Base-by-base conservation (phyloP, 345 rosid genomes). In the Populus ilicifolia region DNA sequence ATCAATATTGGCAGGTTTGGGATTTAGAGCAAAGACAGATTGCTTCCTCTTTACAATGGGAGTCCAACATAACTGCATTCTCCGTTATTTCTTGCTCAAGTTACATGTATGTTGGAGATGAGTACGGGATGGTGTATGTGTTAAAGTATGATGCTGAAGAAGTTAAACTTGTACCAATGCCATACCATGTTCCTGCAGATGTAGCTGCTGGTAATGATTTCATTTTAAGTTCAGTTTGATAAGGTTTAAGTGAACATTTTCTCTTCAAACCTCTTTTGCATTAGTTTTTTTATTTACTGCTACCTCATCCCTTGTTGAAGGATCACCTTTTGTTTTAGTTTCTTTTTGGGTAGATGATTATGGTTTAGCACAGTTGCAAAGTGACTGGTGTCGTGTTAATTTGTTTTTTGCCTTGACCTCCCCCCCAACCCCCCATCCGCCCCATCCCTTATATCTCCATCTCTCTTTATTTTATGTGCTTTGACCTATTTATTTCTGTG, bases 101-200 rank as follows among this genome's bases (percentile, higher is more conserved):
- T 69, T 77, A 72, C 71, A 81, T 81, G 84, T 81, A 77, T 69
- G 71, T 81, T 50, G 84, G 84, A 38, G 84, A 81, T 30, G 81
- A 81, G 74, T 77, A 73, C 39, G 84, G 84, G 30, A 77, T 77
- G 80, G 71, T 81, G 8, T 77, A 21, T 46, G 84, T 81, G 21
- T 67, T 77, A 18, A 73, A 73, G 41, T 81, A 77, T 73, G 78
- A 72, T 64, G 54, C 66, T 10, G 78, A 81, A 21, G 78, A 70
- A 27, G 36, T 16, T 21, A 73, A 69, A 69, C 59, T 81, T 11
- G 20, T 63, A 52, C 77, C 27, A 3, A 56, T 77, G 35, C 84
- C 84, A 48, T 81, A 81, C 48, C 56, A 73, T 73, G 80, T 81
- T 50, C 77, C 78, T 1, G 25, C 72, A 69, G 59, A 74, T 63